Evolutionary conservation across 2,329 filamentous ascomycete species (phyloP), one percentile per base, ranked within the genome.

Genomic region (Botrytis medusae): DNA sequence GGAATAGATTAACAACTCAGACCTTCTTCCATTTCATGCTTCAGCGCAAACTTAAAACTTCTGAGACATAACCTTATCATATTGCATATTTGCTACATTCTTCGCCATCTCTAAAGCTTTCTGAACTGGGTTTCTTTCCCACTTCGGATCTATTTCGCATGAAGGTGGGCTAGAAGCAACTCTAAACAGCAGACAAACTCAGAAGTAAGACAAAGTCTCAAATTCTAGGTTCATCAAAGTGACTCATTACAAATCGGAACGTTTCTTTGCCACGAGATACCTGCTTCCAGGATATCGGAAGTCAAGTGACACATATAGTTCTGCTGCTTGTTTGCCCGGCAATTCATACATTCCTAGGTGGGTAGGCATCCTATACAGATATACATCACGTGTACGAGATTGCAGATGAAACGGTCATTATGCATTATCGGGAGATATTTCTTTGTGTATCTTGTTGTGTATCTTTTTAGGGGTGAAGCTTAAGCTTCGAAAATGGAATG

Each of bases 261-360:
- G 46, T 71, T 51, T 40, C 59, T 60, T 70, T 54, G 51, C 71
- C 71, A 73, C 65, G 71, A 73, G 71, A 73, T 73, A 73, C 57
- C 60, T 71, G 60, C 29, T 73, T 73, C 71, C 71, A 72, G 71
- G 71, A 69, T 72, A 72, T 46, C 63, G 71, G 71, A 61, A 73
- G 71, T 73, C 71, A 73, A 73, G 71, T 73, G 71, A 73, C 54
- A 73, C 71, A 60, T 29, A 51, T 40, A 57, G 34, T 42, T 20
- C 57, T 18, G 65, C 65, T 42, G n/a, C 46, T 40, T 7, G 51
- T n/a, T 54, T 69, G 65, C 48, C 65, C 25, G 65, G 34, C 34
- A 57, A 42, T n/a, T 40, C 34, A n/a, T 54, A 67, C 48, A 54
- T 37, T 57, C 51, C 48, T 54, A 6, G 48, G 48, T 54, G 48